Evolutionary conservation across 2,329 filamentous ascomycete species (phyloP), one percentile per base, ranked within the genome.

Genomic region (Curvularia spicifera): DNA sequence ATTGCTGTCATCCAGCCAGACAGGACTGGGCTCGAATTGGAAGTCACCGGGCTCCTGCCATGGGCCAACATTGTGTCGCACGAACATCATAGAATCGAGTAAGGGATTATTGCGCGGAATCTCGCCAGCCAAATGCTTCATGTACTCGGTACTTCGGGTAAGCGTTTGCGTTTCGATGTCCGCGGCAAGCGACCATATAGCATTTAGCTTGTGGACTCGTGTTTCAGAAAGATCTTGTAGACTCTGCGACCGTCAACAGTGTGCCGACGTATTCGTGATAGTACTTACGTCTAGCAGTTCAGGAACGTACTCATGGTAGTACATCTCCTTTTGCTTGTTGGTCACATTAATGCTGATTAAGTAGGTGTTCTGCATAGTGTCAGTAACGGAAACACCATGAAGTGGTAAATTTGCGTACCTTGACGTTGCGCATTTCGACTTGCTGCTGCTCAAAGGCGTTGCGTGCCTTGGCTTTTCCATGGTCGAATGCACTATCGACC

Each of bases 41-140:
- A 95, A 91, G 78, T 97, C 90, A 0, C 85, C 71, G 0, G 95
- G 95, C 71, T 98, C 94, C 71, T 92, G 88, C 84, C 91, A 96
- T 51, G 85, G 80, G 24, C 86, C 85, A 67, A 91, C 87, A 72
- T 99, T 99, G 80, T 99, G 95, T 61, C 90, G 89, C 56, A 96
- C 88, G 77, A 97, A 99, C 95, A 99, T 99, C 84, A 97, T 91
- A 20, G 93, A 96, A 78, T 99, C 96, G 40, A 99, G 84, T 45
- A 90, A 85, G 9, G 95, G 95, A 61, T 90, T 85, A 74, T 99
- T 99, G 57, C 94, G 87, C 12, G 89, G 86, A 49, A 99, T 95
- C 73, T 98, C 94, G 56, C 86, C 84, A 5, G 87, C 82, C 10
- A 97, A 84, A 65, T 90, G 88, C 29, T 89, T 84, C 66, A 96